A percentile compares a stretch with the other conserved stretches of the same genome.
These are phyloP conservation scores for Ascochyta rabiei DNA, from an alignment of 2,329 filamentous ascomycete genomes.

Conservation along the genomic window DNA sequence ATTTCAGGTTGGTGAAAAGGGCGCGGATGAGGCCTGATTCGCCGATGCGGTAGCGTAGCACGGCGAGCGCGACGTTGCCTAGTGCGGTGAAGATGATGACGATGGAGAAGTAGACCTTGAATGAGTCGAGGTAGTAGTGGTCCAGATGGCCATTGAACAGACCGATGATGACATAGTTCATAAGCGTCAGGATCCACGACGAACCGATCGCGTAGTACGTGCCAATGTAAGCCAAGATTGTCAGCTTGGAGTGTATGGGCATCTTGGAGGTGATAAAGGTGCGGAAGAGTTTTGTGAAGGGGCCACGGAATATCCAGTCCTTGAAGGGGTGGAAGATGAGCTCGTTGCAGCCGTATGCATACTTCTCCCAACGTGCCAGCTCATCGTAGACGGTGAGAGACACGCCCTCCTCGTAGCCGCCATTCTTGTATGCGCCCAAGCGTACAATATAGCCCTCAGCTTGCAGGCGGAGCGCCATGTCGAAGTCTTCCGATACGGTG, in stretches of 20 bases:
- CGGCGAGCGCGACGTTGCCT: conserved; percentile 65
- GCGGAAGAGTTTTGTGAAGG: conserved; percentile 69
- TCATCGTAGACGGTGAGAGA: conserved; percentile 77
- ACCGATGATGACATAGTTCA: conserved; percentile 75
- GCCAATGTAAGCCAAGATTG: conserved; percentile 72
- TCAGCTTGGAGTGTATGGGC: conserved; percentile 69
- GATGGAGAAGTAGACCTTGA: conserved; percentile 68
- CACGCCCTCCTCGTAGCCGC: conserved; percentile 75
- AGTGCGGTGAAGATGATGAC: conserved; percentile 69
- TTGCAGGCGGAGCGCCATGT: conserved; percentile 75
- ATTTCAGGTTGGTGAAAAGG: conserved; percentile 65
- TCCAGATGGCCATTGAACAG: conserved; percentile 77
- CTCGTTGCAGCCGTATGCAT: conserved; percentile 74
- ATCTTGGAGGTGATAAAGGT: conserved; percentile 67
- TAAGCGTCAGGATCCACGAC: conserved; percentile 68
- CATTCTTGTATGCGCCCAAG: conserved; percentile 70
- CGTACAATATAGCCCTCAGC: conserved; percentile 71
- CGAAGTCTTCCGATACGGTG: conserved; percentile 79
- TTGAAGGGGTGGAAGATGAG: conserved; percentile 71
- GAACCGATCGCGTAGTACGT: conserved; percentile 75
- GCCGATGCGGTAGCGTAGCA: conserved; percentile 66
- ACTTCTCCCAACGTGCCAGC: conserved; percentile 72
- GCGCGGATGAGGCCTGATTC: conserved; percentile 58
- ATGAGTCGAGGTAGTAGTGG: conserved; percentile 80
- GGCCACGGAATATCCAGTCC: conserved; percentile 66